Base-by-base conservation (phyloP, 441 rosid species). In the Pelargonium citronellum region DNA sequence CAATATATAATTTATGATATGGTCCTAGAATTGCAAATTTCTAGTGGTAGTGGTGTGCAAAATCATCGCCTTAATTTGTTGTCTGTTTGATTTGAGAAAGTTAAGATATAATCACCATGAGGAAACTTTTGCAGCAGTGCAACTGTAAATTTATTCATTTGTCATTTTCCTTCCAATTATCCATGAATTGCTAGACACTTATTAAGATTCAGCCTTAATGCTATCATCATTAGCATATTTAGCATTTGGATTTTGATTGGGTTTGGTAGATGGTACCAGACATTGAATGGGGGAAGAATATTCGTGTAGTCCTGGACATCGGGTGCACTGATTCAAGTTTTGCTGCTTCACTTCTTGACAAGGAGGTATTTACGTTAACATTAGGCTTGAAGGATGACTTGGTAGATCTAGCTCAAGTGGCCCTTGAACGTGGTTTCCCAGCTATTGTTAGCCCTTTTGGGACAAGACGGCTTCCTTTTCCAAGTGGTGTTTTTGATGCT, bases 301-400 rank as follows among this genome's bases (percentile, higher is more conserved):
- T 95, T 49, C 94, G 96, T 16, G 96, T 94, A 57, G 55, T 90
- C 68, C 82, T 94, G 86, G 99, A 94, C 78, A 95, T 94, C 76
- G 99, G 99, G 77, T 94, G 97, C 77, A 97, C 96, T 58, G 99
- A 90, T 74, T 97, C 99, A 71, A 91, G 99, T 78, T 91, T 94
- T 71, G 97, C 97, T 67, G 97, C 96, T 68, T 94, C 63, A 74
- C 87, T 91, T 6, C 89, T 95, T 55, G 96, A 91, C 7, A 90
- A 83, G 78, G 93, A 91, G 75, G 97, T 87, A 69, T 82, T 91
- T 9, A 81, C 96, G 19, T 88, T 93, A 92, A 91, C 97, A 0
- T 93, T 95, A 70, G 97, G 97, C 20, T 96, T 97, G 20, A 95
- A 95, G 68, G 97, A 94, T 74, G 97, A 94, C 76, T 96, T 91